A percentile compares a stretch with the other conserved stretches of the same genome.
Conservation (phyloP, 768 basidiomycete genomes). For the Steccherinum ochraceum region DNA sequence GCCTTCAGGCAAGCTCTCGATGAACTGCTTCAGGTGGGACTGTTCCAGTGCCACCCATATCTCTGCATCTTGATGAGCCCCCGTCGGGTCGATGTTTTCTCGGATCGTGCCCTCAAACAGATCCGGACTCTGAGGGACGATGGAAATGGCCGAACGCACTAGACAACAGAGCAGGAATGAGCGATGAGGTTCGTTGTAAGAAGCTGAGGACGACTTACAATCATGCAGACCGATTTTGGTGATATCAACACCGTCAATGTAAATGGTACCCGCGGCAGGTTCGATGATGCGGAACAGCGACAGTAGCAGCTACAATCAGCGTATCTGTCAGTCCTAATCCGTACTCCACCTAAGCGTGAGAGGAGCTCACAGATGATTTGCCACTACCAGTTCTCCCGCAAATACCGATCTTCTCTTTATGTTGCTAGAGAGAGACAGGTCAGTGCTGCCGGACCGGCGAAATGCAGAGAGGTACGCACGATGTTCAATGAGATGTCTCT, state of each 20-base stretch:
- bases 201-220: slow-evolving; percentile 30
- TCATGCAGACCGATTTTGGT: slow-evolving; percentile 71
- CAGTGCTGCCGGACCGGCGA: slow-evolving; percentile 1
- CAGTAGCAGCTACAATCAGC: slow-evolving; percentile 42
- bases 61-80: slow-evolving; percentile 64
- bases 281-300: slow-evolving; percentile 78
- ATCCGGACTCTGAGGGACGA: slow-evolving; percentile 78
- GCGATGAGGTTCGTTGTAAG: background rate
- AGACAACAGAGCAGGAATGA: slow-evolving; percentile 3
- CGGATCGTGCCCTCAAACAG: slow-evolving; percentile 63
- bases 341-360: too few species aligned
- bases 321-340: too few species aligned
- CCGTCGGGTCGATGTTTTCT: slow-evolving; percentile 87
- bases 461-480: slow-evolving; percentile 30
- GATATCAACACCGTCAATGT: slow-evolving; percentile 73
- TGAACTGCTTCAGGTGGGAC: slow-evolving; percentile 64
- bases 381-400: slow-evolving; percentile 79
- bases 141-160: slow-evolving; percentile 78
- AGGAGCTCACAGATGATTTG: slow-evolving; percentile 57
- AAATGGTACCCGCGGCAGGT: slow-evolving; percentile 56
- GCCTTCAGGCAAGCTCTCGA: slow-evolving; percentile 57
- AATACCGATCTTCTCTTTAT: slow-evolving; percentile 87
- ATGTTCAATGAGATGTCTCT: slow-evolving; percentile 67
- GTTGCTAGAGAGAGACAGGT: slow-evolving; percentile 38
- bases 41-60: slow-evolving; percentile 86